Base-by-base conservation (phyloP, 1,284 basidiomycete genomes). In the Thelephora terrestris region DNA sequence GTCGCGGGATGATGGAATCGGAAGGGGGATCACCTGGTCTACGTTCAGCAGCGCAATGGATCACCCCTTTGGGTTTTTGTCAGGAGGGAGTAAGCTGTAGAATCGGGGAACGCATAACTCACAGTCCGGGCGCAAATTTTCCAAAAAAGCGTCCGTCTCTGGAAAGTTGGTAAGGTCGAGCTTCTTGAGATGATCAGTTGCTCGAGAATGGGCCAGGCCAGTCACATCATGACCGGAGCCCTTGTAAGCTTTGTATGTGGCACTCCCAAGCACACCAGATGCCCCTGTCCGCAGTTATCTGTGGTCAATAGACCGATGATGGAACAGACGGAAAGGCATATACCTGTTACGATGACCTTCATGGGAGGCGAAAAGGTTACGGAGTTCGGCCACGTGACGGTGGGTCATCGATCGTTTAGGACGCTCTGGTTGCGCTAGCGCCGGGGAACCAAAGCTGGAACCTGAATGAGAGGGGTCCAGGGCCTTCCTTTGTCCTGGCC, bases 31-130 rank as follows among this genome's bases (percentile, higher is more conserved):
- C n/a, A 42, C 39, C 39, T 42, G 89, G 88, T 45, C 87, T 70
- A 50, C 89, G 70, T 63, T 91, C 89, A 3, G 89, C 89, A 14
- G 89, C 89, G 54, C 87, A 90, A 57, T 91, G 89, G 18, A 92
- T 78, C 24, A 91, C 75, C 80, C 84, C 84, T 85, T 58, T 48
- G 52, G 51, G 29, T 39, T 25, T 44, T 12, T 37, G 49, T 44
- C 36, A 5, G 7, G 48, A 43, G 44, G 47, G 47, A 50, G 46
- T n/a, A 48, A 24, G 44, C n/a, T 21, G 47, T 29, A 40, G 27
- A 23, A 38, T 35, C 34, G 6, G 29, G 12, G 6, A 23, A 24
- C 12, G 20, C n/a, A 27, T 5, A 16, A 61, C 78, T 56, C 62
- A 87, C 86, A 88, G 48, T 79, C 65, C 2, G 88, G 86, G 49